A percentile compares a stretch with the other conserved stretches of the same genome.
Conservation (phyloP, 768 basidiomycete genomes). For the Russula olivacea region DNA sequence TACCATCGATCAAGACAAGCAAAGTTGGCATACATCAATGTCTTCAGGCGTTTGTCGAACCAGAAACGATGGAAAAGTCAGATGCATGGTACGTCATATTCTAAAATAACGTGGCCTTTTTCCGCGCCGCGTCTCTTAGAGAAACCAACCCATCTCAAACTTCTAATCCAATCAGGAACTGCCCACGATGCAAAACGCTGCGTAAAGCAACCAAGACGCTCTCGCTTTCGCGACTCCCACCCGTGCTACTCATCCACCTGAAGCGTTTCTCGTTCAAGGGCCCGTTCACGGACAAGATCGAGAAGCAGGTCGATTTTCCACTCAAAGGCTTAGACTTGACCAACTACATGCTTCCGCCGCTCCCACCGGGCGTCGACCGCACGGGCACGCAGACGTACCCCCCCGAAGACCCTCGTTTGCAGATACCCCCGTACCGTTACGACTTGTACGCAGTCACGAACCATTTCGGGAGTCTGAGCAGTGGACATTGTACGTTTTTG, state of each 20-base stretch:
- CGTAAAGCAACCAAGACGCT: conserved; percentile 83
- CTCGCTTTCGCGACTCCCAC: conserved; percentile 87
- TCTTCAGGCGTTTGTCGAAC: conserved; percentile 84
- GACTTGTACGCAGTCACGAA: conserved; percentile 95
- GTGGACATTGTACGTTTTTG: conserved; percentile 82
- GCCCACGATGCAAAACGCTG: conserved; percentile 86
- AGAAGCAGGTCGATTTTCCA: conserved; percentile 92
- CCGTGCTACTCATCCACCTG: conserved; percentile 85
- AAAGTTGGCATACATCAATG: conserved; percentile 73
- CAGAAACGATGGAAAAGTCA: conserved; percentile 85
- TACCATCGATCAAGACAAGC: conserved; percentile 57
- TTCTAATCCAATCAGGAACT: conserved; percentile 59
- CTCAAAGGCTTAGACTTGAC: conserved; percentile 53
- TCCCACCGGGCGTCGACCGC: conserved; percentile 56
- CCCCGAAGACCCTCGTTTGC: conserved; percentile 66
- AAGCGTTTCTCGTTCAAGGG: conserved; percentile 91
- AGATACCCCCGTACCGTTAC: conserved; percentile 86
- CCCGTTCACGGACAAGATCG: conserved; percentile 92
- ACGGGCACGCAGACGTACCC: conserved; percentile 34
- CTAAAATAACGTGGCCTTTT: background rate
- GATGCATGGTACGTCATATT: conserved; percentile 77
- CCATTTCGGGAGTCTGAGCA: conserved; percentile 89
- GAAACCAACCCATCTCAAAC: background rate
- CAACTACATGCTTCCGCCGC: conserved; percentile 78
- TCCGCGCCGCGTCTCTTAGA: background rate